These are phyloP conservation scores for Gossypium davidsonii DNA, from an alignment of 441 rosid genomes.

Conservation along the genomic window DNA sequence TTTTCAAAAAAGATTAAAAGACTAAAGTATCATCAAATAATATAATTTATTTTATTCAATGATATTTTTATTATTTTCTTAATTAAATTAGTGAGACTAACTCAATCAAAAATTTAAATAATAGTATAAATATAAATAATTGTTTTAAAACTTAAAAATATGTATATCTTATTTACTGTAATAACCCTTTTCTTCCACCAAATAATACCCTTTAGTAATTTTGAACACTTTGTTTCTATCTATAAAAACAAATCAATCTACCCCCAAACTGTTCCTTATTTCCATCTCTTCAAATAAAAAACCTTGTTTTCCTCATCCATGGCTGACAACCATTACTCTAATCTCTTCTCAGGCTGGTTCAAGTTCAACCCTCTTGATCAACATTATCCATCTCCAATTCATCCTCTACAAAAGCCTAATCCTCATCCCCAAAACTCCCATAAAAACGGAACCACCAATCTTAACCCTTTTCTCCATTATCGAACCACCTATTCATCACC, in stretches of 20 bases:
- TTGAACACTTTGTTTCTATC: not conserved
- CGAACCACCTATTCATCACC: slow-evolving; percentile 20
- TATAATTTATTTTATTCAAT: no score
- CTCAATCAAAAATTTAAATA: no score
- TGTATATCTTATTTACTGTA: not conserved
- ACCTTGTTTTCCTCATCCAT: slow-evolving; percentile 30
- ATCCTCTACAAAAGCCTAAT: slow-evolving; percentile 20
- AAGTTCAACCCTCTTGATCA: slow-evolving; percentile 40
- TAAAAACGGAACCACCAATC: slow-evolving; percentile 12
- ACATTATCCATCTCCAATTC: slow-evolving; percentile 35
- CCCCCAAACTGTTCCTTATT: slow-evolving; percentile 24
- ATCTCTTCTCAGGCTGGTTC: slow-evolving; percentile 55
- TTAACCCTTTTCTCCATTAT: slow-evolving; percentile 19
- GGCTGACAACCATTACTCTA: slow-evolving; percentile 77
- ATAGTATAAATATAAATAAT: not conserved
- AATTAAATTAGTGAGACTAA: no score
- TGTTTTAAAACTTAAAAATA: not conserved
- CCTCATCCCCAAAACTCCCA: slow-evolving; percentile 21
- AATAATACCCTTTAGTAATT: not conserved
- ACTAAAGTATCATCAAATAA: no score
- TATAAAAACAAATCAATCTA: slow-evolving; percentile 45
- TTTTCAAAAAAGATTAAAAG: no score
- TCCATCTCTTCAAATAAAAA: not conserved
- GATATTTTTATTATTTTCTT: no score
- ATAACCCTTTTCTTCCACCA: not conserved